These are phyloP conservation scores for Omphalotus guepiniiformis DNA, from an alignment of 768 basidiomycete genomes.

Conservation along the genomic window DNA sequence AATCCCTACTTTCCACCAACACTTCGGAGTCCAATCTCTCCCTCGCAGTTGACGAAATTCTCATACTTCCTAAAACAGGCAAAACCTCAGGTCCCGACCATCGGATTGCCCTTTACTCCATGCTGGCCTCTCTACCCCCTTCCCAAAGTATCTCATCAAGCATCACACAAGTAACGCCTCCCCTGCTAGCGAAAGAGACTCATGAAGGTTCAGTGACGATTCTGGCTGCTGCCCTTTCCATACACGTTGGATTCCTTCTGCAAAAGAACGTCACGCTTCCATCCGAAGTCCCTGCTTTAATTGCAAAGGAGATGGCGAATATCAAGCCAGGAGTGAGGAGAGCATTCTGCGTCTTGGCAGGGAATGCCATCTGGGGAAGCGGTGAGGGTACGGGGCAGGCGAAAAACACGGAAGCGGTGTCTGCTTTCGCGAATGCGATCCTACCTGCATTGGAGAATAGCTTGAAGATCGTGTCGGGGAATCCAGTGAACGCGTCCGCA, in stretches of 20 bases:
- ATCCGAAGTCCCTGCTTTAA: constrained; percentile 37
- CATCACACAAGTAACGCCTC: constrained; percentile 41
- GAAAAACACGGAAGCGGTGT: constrained; percentile 33
- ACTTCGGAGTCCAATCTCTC: constrained; percentile 35
- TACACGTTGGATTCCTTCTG: constrained; percentile 59
- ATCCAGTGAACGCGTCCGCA: constrained; percentile 52
- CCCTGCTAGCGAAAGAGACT: constrained; percentile 65
- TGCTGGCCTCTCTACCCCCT: constrained; percentile 57
- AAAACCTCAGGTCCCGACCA: constrained; percentile 90
- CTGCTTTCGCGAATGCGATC: constrained; percentile 50
- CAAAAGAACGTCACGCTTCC: constrained; percentile 36
- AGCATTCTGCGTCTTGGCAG: constrained; percentile 60
- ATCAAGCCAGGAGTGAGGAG: constrained; percentile 58
- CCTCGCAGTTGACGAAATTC: constrained; percentile 56
- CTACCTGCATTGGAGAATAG: constrained; percentile 62
- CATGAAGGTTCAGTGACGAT: constrained; percentile 60
- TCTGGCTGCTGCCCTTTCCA: constrained; percentile 50
- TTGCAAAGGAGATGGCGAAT: constrained; percentile 70
- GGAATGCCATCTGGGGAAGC: constrained; percentile 51
- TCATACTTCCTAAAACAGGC: constrained; percentile 71
- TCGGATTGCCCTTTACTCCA: constrained; percentile 72
- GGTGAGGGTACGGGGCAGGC: constrained; percentile 10
- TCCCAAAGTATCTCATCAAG: constrained; percentile 34
- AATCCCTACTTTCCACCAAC: constrained; percentile 33
- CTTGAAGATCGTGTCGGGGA: constrained; percentile 60